A percentile compares a stretch with the other conserved stretches of the same genome.
Conservation (phyloP, 176 grass and related monocot species). For the sorghum (Sorghum bicolor) region DNA sequence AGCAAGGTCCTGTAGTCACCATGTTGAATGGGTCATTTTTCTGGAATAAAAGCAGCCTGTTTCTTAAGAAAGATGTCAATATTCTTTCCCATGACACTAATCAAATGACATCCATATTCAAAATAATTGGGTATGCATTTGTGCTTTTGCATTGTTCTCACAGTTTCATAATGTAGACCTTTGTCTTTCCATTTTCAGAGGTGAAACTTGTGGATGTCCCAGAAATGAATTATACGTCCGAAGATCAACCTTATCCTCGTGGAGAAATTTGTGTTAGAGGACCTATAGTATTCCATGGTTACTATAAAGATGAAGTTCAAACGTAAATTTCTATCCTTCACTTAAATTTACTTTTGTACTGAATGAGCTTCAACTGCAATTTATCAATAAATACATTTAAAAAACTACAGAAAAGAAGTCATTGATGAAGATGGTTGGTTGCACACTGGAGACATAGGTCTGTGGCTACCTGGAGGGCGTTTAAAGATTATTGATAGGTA, state of each 20-base stretch:
- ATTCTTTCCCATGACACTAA: not conserved
- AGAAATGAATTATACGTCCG: conserved; percentile 95
- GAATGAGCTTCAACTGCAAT: not conserved
- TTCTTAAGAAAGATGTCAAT: not conserved
- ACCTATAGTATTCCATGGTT: conserved; percentile 74
- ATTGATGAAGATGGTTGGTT: conserved; percentile 93
- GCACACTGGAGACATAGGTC: conserved; percentile 97
- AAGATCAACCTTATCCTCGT: conserved; percentile 84
- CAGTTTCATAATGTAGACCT: conserved; percentile 20
- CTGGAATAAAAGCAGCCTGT: not conserved
- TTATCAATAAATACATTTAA: conserved; percentile 16
- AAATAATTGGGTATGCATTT: not conserved
- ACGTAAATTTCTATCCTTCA: conserved; percentile 51
- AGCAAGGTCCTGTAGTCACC: not conserved
- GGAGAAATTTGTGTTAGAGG: conserved; percentile 99
- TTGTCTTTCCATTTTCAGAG: conserved; percentile 52
- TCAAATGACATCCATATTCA: not conserved
- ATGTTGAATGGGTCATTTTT: not conserved
- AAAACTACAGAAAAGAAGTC: conserved; percentile 63
- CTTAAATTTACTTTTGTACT: not conserved
- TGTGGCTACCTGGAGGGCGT: conserved; percentile 89
- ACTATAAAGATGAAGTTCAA: conserved; percentile 86
- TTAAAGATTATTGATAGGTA: conserved; percentile 97
- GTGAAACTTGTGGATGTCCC: conserved; percentile 95
- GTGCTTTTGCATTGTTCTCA: not conserved